Percentiles rank a stretch among this genome's conserved stretches.
These are phyloP conservation scores for Avena eriantha DNA, from an alignment of 176 grass and related monocot species.

Conservation along the genomic window DNA sequence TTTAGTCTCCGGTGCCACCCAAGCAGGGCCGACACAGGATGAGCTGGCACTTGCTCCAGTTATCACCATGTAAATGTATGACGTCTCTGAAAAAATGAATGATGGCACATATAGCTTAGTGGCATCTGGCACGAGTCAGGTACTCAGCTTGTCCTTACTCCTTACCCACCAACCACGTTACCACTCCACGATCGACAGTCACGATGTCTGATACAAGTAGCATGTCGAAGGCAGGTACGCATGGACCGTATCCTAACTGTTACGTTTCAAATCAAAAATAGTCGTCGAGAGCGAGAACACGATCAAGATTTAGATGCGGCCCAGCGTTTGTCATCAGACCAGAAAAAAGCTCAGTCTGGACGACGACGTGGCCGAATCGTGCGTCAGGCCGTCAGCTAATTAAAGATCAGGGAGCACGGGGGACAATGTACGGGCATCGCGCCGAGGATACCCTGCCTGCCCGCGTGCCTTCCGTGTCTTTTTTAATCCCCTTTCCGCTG, in stretches of 20 bases:
- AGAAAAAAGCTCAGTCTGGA: not conserved
- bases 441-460: conserved; percentile 3
- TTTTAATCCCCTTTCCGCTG: not conserved
- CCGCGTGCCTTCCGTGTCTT: not conserved
- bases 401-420: not conserved
- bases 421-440: conserved; percentile 44
- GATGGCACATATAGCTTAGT: no score
- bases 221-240: not conserved
- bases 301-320: not conserved
- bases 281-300: not conserved
- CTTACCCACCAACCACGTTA: not conserved
- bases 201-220: not conserved
- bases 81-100: no score
- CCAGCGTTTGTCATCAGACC: not conserved
- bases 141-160: not conserved
- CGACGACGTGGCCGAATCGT: not conserved
- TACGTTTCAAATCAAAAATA: not conserved
- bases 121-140: not conserved
- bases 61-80: no score
- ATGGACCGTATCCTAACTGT: not conserved
- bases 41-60: no score
- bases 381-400: not conserved
- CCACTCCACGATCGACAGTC: not conserved
- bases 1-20: no score
- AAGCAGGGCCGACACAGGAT: no score